Base-by-base conservation (phyloP, 176 grass and related monocot genomes). In the Typha latifolia region DNA sequence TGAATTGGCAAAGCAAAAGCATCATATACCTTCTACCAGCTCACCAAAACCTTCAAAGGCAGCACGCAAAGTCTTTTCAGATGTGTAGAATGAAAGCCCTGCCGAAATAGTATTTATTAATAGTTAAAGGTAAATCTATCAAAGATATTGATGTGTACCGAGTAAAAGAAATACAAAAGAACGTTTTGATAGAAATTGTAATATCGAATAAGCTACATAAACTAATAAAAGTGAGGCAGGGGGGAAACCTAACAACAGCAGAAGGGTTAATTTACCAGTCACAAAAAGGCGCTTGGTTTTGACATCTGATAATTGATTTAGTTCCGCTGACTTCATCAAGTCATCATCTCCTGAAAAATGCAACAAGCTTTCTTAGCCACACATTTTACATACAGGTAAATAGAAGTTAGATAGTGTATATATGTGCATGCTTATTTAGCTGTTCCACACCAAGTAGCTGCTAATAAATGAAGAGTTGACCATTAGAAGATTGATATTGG, bases 221-320 rank as follows among this genome's bases (percentile, higher is more conserved):
- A 57, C 4, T 57, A 8, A 18, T 20, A 21, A 57, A n/a, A 57
- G 10, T 4, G 14, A 14, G 3, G 9, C 1, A 14, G 14, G n/a
- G n/a, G 51, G n/a, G n/a, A 57, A 57, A 15, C 49, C 4, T 34
- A 52, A 66, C 26, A 1, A 52, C 10, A 34, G 37, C 50, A 56
- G 14, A 55, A 14, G 29, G 9, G 48, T 34, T 31, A 7, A 6
- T 62, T 87, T 77, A 96, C 92, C 88, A 66, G 88, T 96, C 59
- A 96, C 85, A 77, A 96, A 96, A 62, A 96, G 82, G 72, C 92
- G 84, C 89, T 91, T 96, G 37, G 85, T 91, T 82, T 82, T 96
- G 23, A 91, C 67, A 67, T 79, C 66, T 11, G 75, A 18, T 8
- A 15, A 16, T 27, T 64, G 48, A 78, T 69, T 81, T 79, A 67